These are phyloP conservation scores for Halophytophthora batemanensis DNA, from an alignment of 352 stramenopile genomes.

Conservation along the genomic window DNA sequence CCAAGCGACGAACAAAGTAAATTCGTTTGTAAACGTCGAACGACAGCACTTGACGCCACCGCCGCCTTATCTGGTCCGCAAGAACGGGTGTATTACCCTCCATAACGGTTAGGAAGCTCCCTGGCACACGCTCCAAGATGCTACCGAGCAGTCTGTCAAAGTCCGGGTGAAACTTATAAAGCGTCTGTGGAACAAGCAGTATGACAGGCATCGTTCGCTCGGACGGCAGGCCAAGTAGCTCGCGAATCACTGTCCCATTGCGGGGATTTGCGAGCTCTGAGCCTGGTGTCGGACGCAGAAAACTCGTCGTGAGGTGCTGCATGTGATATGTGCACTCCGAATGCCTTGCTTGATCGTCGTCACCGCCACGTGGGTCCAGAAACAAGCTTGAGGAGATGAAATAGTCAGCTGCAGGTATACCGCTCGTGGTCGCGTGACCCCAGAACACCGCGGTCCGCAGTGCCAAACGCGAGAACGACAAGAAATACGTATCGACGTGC, in stretches of 20 bases:
- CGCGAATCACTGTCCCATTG: background rate
- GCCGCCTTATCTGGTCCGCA: slow-evolving; percentile 21
- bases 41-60: slow-evolving; percentile 24
- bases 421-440: slow-evolving; percentile 58
- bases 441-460: slow-evolving; percentile 49
- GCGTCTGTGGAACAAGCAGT: slow-evolving; percentile 58
- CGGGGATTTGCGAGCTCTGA: background rate
- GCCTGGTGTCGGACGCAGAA: slow-evolving; percentile 17
- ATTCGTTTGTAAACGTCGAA: slow-evolving; percentile 25
- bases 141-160: slow-evolving; percentile 49
- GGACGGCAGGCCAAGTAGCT: slow-evolving; percentile 11
- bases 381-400: slow-evolving; percentile 59
- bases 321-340: slow-evolving; percentile 59
- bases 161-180: slow-evolving; percentile 70
- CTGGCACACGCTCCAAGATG: slow-evolving; percentile 21
- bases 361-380: background rate
- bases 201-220: slow-evolving; percentile 18
- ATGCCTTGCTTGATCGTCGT: slow-evolving; percentile 25
- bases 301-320: slow-evolving; percentile 48
- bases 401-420: slow-evolving; percentile 55
- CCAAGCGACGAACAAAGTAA: slow-evolving; percentile 41
- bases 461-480: slow-evolving; percentile 49
- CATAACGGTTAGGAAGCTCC: slow-evolving; percentile 40
- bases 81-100: slow-evolving; percentile 24
- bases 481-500: slow-evolving; percentile 49